Evolutionary conservation across 257 asterid genomes (phyloP).

Genomic region (Penstemon barbatus): DNA sequence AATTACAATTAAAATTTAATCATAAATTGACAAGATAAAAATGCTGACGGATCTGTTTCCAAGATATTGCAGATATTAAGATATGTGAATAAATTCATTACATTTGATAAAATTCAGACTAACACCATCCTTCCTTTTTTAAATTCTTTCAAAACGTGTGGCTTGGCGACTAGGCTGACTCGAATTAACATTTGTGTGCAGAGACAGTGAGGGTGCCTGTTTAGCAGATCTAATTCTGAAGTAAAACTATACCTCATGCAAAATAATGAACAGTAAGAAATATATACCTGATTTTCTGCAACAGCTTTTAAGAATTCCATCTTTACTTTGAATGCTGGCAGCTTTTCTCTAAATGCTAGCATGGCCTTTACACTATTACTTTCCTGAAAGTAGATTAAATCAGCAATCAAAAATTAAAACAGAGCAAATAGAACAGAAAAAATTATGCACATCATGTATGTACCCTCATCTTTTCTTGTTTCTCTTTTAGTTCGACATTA

Average conservation of each 20-base stretch:
- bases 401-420: constrained; percentile 23
- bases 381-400: constrained; percentile 49
- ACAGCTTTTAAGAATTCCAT: constrained; percentile 83
- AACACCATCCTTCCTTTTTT: neutral
- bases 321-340: constrained; percentile 82
- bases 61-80: neutral
- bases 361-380: constrained; percentile 62
- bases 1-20: neutral
- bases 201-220: neutral
- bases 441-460: constrained; percentile 22
- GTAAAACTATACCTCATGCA: constrained; percentile 10
- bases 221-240: constrained; percentile 6
- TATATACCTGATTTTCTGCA: constrained; percentile 67
- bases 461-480: constrained; percentile 89
- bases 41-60: neutral
- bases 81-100: neutral
- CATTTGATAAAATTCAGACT: neutral
- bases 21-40: neutral
- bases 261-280: constrained; percentile 15
- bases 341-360: constrained; percentile 81
- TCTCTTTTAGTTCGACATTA: constrained; percentile 61
- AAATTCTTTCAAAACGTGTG: neutral
- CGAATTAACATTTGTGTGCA: neutral
- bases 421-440: constrained; percentile 21
- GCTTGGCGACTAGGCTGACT: neutral